These are phyloP conservation scores for Catunica adiposa DNA, from an alignment of 2,329 filamentous ascomycete species.

Conservation along the genomic window DNA sequence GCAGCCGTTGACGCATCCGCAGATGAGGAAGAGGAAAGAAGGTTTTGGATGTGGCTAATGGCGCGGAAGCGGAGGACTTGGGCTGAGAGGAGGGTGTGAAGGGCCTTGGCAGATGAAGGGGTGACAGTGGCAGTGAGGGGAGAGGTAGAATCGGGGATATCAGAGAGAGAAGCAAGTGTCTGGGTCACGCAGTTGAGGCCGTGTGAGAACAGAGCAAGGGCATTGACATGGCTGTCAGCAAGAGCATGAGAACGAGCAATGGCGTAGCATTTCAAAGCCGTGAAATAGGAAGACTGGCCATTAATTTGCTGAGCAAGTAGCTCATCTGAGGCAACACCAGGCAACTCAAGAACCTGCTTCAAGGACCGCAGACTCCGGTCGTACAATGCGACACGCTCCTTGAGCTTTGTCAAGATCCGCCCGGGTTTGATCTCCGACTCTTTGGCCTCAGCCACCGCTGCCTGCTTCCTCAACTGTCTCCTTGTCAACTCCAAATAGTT, in stretches of 20 bases:
- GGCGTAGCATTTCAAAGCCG: conserved; percentile 70
- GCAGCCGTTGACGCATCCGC: conserved; percentile 23
- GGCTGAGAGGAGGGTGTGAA: conserved; percentile 47
- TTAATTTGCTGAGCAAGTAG: conserved; percentile 62
- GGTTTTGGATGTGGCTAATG: conserved; percentile 63
- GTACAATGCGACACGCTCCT: conserved; percentile 78
- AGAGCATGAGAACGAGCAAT: conserved; percentile 74
- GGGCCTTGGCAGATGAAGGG: conserved; percentile 36
- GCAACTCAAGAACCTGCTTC: conserved; percentile 74
- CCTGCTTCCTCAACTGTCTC: conserved; percentile 33
- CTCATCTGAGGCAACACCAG: conserved; percentile 74
- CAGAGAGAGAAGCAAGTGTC: conserved; percentile 28
- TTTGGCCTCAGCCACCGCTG: conserved; percentile 24
- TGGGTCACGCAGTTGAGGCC: conserved; percentile 43
- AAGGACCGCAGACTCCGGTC: conserved; percentile 83
- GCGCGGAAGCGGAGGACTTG: conserved; percentile 70
- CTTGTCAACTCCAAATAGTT: conserved; percentile 30
- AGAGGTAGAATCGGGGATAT: conserved; percentile 18
- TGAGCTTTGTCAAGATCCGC: conserved; percentile 60
- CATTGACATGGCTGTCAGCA: conserved; percentile 54
- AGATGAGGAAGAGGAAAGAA: conserved; percentile 32
- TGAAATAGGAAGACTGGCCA: conserved; percentile 67
- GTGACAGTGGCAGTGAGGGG: conserved; percentile 56
- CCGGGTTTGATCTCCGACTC: conserved; percentile 46
- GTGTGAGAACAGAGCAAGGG: conserved; percentile 68